These are phyloP conservation scores for Pueraria montana DNA, from an alignment of 306 rosid genomes.

Conservation along the genomic window DNA sequence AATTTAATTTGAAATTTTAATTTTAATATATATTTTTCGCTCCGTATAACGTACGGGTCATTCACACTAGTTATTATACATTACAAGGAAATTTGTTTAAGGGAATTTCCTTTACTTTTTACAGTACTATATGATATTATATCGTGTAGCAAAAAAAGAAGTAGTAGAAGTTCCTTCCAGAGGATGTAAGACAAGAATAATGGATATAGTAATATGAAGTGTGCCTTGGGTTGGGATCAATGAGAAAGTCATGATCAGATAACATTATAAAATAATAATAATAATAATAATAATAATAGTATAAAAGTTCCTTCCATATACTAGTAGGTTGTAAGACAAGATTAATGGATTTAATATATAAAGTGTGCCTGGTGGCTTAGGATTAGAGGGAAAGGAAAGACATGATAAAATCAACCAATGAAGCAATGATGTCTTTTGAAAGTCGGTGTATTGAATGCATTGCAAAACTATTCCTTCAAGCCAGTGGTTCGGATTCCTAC, in stretches of 20 bases:
- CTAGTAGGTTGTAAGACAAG: not conserved
- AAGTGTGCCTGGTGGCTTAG: not conserved
- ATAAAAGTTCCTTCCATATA: not conserved
- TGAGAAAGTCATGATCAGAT: not conserved
- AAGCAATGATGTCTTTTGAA: no score
- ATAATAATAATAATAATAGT: no score
- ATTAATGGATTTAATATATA: not conserved
- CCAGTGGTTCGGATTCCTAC: not conserved
- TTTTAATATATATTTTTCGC: not conserved
- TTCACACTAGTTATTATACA: not conserved
- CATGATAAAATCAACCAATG: no score
- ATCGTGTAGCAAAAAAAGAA: not conserved
- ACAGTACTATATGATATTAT: no score
- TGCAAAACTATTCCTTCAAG: not conserved
- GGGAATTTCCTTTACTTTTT: no score
- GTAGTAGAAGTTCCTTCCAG: not conserved
- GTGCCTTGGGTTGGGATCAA: no score
- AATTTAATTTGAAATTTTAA: not conserved
- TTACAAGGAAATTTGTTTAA: not conserved
- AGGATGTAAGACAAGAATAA: not conserved
- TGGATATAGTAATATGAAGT: not conserved
- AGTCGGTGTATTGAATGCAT: not conserved
- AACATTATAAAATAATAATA: no score
- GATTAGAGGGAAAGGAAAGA: no score
- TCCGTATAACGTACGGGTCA: not conserved